A percentile compares a stretch with the other conserved stretches of the same genome.
Conservation (phyloP, 1,139 yeast species). For the Yamadazyma blattariae region DNA sequence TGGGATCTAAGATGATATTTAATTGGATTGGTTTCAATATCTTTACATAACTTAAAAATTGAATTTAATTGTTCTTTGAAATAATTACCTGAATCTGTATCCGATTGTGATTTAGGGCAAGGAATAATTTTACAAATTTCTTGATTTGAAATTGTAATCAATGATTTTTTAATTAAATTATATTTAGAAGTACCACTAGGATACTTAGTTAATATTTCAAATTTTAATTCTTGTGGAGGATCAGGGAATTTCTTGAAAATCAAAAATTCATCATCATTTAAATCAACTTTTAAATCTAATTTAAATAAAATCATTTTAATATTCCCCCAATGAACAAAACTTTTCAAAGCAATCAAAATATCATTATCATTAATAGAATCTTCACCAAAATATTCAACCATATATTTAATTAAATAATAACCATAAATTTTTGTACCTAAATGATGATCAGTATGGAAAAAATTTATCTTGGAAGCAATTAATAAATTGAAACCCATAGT, state of each 20-base stretch:
- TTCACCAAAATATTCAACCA: constrained; percentile 40
- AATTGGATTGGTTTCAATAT: constrained; percentile 47
- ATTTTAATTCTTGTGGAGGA: constrained; percentile 39
- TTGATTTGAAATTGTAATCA: constrained; percentile 12
- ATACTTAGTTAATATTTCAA: constrained; percentile 42
- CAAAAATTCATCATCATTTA: constrained; percentile 24
- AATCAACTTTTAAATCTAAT: constrained; percentile 36
- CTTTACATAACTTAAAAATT: constrained; percentile 41
- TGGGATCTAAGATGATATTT: constrained; percentile 48
- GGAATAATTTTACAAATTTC: constrained; percentile 28
- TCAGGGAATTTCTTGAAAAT: constrained; percentile 41
- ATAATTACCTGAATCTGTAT: constrained; percentile 6
- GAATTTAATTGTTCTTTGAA: constrained; percentile 26
- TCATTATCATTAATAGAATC: constrained; percentile 40
- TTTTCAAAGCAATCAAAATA: constrained; percentile 48
- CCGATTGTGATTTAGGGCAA: too few relatives aligned
- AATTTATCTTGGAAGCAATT: constrained; percentile 49
- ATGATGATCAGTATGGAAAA: constrained; percentile 58
- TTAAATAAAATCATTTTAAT: constrained; percentile 47
- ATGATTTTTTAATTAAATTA: constrained; percentile 39
- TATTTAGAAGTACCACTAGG: constrained; percentile 57
- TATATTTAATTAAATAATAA: constrained; percentile 36
- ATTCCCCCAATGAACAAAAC: constrained; percentile 58
- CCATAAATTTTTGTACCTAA: constrained; percentile 51
- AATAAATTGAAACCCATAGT: constrained; percentile 42